A percentile compares a stretch with the other conserved stretches of the same genome.
phyloP scores from a whole-genome alignment of 2,329 filamentous ascomycete species.

The Metarhizium robertsii region DNA sequence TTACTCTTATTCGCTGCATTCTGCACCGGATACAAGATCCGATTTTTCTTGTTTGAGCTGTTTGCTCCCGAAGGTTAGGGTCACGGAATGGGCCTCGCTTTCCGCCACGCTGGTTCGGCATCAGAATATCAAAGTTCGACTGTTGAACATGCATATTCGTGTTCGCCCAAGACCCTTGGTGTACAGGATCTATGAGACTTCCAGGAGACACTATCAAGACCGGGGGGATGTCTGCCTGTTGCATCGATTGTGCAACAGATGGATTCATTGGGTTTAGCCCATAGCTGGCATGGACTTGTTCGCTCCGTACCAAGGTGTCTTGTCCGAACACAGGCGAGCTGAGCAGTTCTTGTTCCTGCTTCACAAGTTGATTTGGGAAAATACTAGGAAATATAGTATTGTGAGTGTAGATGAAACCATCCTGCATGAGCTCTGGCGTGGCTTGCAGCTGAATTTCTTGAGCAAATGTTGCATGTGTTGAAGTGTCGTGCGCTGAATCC shows the following conservation, averaged over 20 bases:
- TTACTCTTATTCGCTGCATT: constrained; percentile 53
- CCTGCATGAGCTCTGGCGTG: neutral
- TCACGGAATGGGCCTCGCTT: constrained; percentile 46
- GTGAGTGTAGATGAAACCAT: neutral
- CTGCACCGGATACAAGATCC: constrained; percentile 52
- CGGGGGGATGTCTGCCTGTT: neutral
- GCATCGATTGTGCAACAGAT: neutral
- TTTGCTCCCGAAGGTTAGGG: constrained; percentile 39
- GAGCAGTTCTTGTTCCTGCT: neutral
- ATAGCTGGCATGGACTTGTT: neutral
- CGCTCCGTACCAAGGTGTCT: neutral
- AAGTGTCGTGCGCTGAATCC: neutral
- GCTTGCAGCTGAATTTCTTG: constrained; percentile 1
- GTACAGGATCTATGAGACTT: neutral
- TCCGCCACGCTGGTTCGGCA: constrained; percentile 22
- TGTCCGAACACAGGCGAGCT: neutral
- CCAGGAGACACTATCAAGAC: neutral
- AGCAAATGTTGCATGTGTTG: neutral
- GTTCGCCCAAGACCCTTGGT: constrained; percentile 2
- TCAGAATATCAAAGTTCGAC: constrained; percentile 18
- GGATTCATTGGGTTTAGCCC: neutral
- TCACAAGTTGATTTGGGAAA: constrained; percentile 3
- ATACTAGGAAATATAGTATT: neutral
- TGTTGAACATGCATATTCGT: constrained; percentile 10
- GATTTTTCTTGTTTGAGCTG: constrained; percentile 46